Evolutionary conservation across 148 eudicot species (phyloP), one percentile per base, ranked within the genome.

Genomic region (Suaeda aralocaspica): DNA sequence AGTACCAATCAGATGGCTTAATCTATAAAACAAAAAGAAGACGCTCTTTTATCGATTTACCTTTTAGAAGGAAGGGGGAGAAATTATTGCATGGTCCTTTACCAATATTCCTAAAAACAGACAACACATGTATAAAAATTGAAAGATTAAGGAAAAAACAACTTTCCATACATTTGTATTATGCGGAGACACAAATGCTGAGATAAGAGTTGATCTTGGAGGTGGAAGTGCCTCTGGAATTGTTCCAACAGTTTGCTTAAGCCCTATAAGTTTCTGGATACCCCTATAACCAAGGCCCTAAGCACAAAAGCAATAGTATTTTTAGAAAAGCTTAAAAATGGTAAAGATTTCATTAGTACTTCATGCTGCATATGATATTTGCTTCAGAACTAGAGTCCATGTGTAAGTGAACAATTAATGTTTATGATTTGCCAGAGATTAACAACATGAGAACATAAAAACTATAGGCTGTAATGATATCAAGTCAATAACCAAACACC

Each of bases 241-340:
- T 70, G 90, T 88, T 78, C 98, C 98, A 41, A 72, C 79, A 46
- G 93, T 88, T 55, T 85, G 86, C 72, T 67, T 82, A 75, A 92
- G 70, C 59, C 96, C 96, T 45, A 92, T 74, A 78, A 90, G 91
- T 73, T 75, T 82, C 77, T 86, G 96, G 67, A 89, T 67, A 44
- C 98, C 98, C 66, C 68, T 82, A 76, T 85, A 83, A 69, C 87
- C 73, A 72, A 88, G 72, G 53, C 80, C 86, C 96, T 90, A 51
- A 34, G 62, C 25, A 61, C 2, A 16, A 22, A 26, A 30, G 25
- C 5, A 29, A 3, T n/a, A 30, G 31, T 31, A 25, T 34, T 19
- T 4, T 58, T 15, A 21, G 5, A 1, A 21, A 71, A 71, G 55
- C 9, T 34, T 39, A 4, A 0, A 45, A 24, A 58, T 70, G 44